Percentiles rank a stretch among this genome's conserved stretches.
Evolutionary conservation across 345 rosid species (phyloP).

Genomic region (Draba incana): DNA sequence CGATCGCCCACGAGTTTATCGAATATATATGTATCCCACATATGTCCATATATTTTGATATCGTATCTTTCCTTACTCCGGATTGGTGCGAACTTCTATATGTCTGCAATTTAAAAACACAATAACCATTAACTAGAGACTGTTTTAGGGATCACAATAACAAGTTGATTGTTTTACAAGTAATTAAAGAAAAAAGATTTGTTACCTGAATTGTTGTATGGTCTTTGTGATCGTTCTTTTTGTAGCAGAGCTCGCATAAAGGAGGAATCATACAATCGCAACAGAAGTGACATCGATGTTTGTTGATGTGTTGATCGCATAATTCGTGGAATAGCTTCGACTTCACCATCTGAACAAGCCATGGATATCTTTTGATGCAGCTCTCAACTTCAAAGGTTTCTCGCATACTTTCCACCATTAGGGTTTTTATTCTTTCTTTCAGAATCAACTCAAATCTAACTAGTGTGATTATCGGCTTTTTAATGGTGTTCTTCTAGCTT

Average conservation of each 20-base stretch:
- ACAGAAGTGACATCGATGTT: constrained; percentile 28
- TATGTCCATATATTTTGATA: constrained; percentile 25
- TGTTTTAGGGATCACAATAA: neutral
- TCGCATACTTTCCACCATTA: constrained; percentile 14
- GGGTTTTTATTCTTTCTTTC: neutral
- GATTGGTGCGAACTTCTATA: constrained; percentile 29
- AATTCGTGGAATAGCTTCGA: constrained; percentile 21
- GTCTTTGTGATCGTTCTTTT: constrained; percentile 8
- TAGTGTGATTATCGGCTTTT: neutral
- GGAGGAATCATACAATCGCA: constrained; percentile 39
- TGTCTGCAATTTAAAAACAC: constrained; percentile 14
- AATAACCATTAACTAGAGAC: neutral
- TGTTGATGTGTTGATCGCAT: constrained; percentile 22
- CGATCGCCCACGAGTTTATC: neutral
- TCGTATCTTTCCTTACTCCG: constrained; percentile 7
- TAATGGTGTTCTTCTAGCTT: neutral
- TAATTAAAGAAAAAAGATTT: neutral
- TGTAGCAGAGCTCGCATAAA: constrained; percentile 6
- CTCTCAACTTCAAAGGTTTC: constrained; percentile 13
- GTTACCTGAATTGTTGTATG: constrained; percentile 35
- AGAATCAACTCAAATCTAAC: neutral
- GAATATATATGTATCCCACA: constrained; percentile 17
- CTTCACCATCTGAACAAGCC: constrained; percentile 35
- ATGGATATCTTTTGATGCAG: constrained; percentile 25
- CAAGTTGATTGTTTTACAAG: no score